Conservation (phyloP, 345 rosid genomes). For the Eucalyptus tenuipes region DNA sequence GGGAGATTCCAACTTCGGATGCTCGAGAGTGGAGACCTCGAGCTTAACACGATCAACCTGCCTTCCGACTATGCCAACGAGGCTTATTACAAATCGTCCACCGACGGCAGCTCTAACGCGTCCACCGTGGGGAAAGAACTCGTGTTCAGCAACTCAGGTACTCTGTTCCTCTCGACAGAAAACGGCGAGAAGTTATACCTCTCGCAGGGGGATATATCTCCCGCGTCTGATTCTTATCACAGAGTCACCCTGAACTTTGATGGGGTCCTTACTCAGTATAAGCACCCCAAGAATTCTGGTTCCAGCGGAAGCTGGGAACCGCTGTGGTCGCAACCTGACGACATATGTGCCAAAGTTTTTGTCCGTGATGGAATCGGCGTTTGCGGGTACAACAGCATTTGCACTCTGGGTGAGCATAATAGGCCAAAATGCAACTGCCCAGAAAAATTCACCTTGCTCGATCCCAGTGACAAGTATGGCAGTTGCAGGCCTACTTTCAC, state of each 20-base stretch:
- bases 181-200: too few relatives aligned
- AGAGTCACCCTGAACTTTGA: too few relatives aligned
- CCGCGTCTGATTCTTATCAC: too few relatives aligned
- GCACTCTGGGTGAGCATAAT: not conserved
- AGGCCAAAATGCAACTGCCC: constrained; percentile 22
- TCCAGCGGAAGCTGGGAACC: too few relatives aligned
- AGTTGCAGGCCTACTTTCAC: constrained; percentile 15
- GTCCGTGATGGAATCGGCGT: constrained; percentile 3
- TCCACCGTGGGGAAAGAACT: too few relatives aligned
- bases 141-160: not conserved
- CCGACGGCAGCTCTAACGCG: too few relatives aligned
- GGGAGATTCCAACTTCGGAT: constrained; percentile 26
- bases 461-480: constrained; percentile 10
- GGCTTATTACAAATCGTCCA: not conserved
- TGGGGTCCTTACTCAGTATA: too few relatives aligned
- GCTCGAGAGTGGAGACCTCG: constrained; percentile 3
- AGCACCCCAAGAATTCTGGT: too few relatives aligned
- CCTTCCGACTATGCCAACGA: not conserved
- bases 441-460: not conserved
- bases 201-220: too few relatives aligned
- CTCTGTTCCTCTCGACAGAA: too few relatives aligned
- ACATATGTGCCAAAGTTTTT: too few relatives aligned
- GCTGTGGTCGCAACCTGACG: too few relatives aligned
- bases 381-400: constrained; percentile 25
- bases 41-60: constrained; percentile 8